These are phyloP conservation scores for Suhomyces kilbournensis DNA, from an alignment of 805 yeast species.

Conservation along the genomic window DNA sequence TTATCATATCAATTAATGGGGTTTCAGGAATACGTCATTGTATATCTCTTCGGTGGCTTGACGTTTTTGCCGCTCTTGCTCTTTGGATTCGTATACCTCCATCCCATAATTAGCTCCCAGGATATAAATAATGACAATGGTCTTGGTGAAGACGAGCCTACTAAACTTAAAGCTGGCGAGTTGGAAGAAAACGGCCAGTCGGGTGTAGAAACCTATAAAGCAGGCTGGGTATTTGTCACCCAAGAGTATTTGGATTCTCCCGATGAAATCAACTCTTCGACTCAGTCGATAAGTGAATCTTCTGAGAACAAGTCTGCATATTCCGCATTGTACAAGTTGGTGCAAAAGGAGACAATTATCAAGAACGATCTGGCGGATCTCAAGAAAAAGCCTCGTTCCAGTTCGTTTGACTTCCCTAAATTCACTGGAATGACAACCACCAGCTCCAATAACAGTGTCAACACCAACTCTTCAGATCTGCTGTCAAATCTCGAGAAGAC, in stretches of 20 bases:
- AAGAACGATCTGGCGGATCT: slow-evolving; percentile 4
- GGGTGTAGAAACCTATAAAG: slow-evolving; percentile 61
- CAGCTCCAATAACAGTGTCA: no score
- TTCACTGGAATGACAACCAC: background rate
- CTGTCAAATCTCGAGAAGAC: background rate
- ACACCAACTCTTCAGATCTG: background rate
- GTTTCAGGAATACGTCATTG: slow-evolving; percentile 27
- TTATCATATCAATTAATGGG: background rate
- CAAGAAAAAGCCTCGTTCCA: slow-evolving; percentile 5
- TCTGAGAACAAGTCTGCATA: slow-evolving; percentile 53
- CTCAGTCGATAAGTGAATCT: slow-evolving; percentile 42
- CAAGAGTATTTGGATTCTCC: slow-evolving; percentile 56
- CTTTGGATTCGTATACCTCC: slow-evolving; percentile 35
- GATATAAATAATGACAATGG: no score
- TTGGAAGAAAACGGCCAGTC: slow-evolving; percentile 57
- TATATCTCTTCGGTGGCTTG: slow-evolving; percentile 74
- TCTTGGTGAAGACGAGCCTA: slow-evolving; percentile 18
- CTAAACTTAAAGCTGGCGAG: slow-evolving; percentile 53
- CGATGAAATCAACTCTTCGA: slow-evolving; percentile 46
- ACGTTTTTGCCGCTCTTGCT: slow-evolving; percentile 68
- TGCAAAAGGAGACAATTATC: slow-evolving; percentile 30
- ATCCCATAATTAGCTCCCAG: slow-evolving; percentile 26
- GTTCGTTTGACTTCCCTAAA: slow-evolving; percentile 8
- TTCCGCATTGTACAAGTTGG: slow-evolving; percentile 57
- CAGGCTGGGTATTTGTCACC: slow-evolving; percentile 86